Evolutionary conservation across 495 filamentous ascomycete species (phyloP), one percentile per base, ranked within the genome.

Genomic region (Peziza echinospora): DNA sequence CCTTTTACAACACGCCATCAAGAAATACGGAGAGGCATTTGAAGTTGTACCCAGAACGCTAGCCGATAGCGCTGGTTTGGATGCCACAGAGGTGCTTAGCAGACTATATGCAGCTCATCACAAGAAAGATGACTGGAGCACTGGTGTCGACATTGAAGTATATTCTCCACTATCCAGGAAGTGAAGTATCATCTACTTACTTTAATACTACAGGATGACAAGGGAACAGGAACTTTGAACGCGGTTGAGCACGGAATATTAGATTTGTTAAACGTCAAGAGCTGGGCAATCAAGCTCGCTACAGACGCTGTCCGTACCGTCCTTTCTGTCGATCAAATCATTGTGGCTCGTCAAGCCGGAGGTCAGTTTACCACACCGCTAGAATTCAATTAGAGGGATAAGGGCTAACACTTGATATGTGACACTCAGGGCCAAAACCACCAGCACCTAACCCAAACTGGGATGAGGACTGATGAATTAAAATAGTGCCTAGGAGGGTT

Each of bases 291-390:
- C 57, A 85, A 86, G 63, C 67, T 99, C 42, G 91, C 91, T 39
- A 94, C 85, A 13, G 91, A 99, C 63, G 77, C 89, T 41, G 87
- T 82, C 43, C 74, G 91, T 47, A 96, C 91, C 39, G 81, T 99
- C 28, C 69, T 99, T 50, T 87, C 85, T 28, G 91, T 99, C 13
- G 91, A 99, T 65, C 91, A 99, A 67, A 96, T 99, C 55, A 99
- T 99, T 59, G 91, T 99, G 42, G 85, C 91, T 44, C 77, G 86
- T 63, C 87, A 94, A 65, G 91, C 91, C 21, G 91, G 91, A 58
- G 41, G 41, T 43, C 10, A 19, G 41, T 21, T n/a, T n/a, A n/a
- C n/a, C n/a, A n/a, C n/a, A n/a, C n/a, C n/a, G n/a, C n/a, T n/a
- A n/a, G n/a, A n/a, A n/a, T n/a, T n/a, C n/a, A n/a, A n/a, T n/a